Conservation (phyloP, 176 grass and related monocot species). For the Stipa capillata region DNA sequence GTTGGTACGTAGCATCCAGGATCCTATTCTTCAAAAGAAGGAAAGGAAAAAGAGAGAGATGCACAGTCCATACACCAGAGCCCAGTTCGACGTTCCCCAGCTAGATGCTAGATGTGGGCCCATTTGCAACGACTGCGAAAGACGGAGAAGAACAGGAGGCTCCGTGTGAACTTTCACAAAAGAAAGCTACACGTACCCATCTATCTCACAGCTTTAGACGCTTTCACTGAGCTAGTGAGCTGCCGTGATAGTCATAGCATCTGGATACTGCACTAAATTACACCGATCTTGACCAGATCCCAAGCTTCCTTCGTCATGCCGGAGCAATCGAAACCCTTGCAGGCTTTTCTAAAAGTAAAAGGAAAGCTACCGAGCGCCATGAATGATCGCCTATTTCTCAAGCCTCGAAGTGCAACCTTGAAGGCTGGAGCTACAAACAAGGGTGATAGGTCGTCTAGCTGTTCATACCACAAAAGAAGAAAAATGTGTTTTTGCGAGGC, state of each 20-base stretch:
- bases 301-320: neutral
- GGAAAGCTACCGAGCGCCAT: neutral
- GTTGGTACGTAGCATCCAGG: too few species aligned
- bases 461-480: too few species aligned
- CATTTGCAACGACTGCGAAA: neutral
- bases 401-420: neutral
- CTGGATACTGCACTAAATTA: neutral
- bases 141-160: neutral
- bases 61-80: neutral
- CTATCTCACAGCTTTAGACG: neutral
- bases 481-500: too few species aligned
- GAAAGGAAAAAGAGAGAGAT: neutral
- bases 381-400: neutral
- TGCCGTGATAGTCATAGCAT: neutral
- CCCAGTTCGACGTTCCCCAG: neutral
- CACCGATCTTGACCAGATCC: conserved; percentile 20
- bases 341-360: conserved; percentile 15
- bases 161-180: conserved; percentile 9
- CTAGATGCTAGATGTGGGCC: conserved; percentile 19
- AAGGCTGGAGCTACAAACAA: too few species aligned
- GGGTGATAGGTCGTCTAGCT: too few species aligned
- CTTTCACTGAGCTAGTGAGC: conserved; percentile 14
- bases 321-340: neutral
- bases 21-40: too few species aligned
- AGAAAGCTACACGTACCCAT: neutral